Evolutionary conservation across 495 filamentous ascomycete genomes (phyloP).

Genomic region (Geopyxis carbonaria): DNA sequence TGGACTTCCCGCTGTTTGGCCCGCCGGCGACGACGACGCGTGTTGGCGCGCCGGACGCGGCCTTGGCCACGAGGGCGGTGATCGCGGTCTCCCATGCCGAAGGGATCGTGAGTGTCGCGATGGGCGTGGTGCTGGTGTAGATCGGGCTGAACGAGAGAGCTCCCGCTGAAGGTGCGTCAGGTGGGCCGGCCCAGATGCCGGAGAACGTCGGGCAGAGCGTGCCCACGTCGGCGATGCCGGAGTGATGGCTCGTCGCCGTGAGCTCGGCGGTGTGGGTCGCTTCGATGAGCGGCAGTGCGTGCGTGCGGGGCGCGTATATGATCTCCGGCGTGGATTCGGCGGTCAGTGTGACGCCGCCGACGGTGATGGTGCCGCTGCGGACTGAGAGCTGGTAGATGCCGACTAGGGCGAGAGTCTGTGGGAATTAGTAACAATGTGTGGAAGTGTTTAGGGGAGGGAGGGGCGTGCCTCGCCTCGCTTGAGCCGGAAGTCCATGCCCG

Average conservation of each 20-base stretch:
- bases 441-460: background rate
- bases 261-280: slow-evolving; percentile 36
- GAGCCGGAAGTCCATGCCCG: slow-evolving; percentile 8
- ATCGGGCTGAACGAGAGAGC: slow-evolving; percentile 12
- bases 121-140: slow-evolving; percentile 18
- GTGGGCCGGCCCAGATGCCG: slow-evolving; percentile 37
- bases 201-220: slow-evolving; percentile 40
- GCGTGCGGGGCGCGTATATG: slow-evolving; percentile 46
- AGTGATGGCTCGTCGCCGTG: slow-evolving; percentile 29
- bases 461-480: slow-evolving; percentile 10
- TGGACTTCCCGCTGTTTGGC: slow-evolving; percentile 48
- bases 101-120: slow-evolving; percentile 33
- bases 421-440: slow-evolving; percentile 5
- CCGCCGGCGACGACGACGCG: slow-evolving; percentile 13
- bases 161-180: slow-evolving; percentile 21
- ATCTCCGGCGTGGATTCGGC: slow-evolving; percentile 31
- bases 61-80: slow-evolving; percentile 27
- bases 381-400: slow-evolving; percentile 47
- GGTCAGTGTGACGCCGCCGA: slow-evolving; percentile 42
- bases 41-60: background rate
- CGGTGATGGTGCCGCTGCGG: slow-evolving; percentile 34
- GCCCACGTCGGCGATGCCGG: slow-evolving; percentile 33
- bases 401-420: slow-evolving; percentile 36
- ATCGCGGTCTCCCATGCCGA: slow-evolving; percentile 11
- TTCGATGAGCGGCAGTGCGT: slow-evolving; percentile 43